Evolutionary conservation across 306 rosid genomes (phyloP), one percentile per base, ranked within the genome.

Genomic region (Pyrus bretschneideri): DNA sequence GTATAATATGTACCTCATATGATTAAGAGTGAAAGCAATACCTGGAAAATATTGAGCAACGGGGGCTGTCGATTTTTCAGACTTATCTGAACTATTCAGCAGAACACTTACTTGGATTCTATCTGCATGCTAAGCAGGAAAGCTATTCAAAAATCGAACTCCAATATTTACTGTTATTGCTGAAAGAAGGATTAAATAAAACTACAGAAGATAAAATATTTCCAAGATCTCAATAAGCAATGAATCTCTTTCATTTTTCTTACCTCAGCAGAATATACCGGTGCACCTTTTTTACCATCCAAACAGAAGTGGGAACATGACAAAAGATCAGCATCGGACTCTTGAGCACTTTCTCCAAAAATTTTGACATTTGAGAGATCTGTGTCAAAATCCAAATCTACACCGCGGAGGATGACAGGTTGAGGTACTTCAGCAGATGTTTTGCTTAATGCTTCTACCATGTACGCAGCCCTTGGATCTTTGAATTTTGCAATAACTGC

Each of bases 111-210:
- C 92, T 84, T 92, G 88, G 84, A 95, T 80, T 69, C 52, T 79
- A 92, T 89, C 98, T 92, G 98, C 93, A 89, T 81, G 87, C 98
- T 92, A 90, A 84, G 93, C 74, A 86, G 62, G 72, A 82, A 73
- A 84, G 54, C 65, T 49, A 80, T 58, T 88, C 74, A 82, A 61
- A 76, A 88, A 81, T 44, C 79, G 76, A 85, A 70, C 0, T 4
- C 18, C 46, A 40, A 69, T 29, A 76, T 74, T 57, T 60, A 82
- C 66, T 67, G 69, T 60, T 71, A 63, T 42, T 22, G 25, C 83
- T 62, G 67, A 67, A 83, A 77, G 58, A 51, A 35, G 21, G 60
- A 15, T 51, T 58, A 59, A 68, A 11, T 42, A 44, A 49, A 60
- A 59, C 31, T 69, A 44, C 22, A 4, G 11, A 51, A 63, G 21